A percentile compares a stretch with the other conserved stretches of the same genome.
phyloP scores from a whole-genome alignment of 352 stramenopile species.

The Thalassiosira ordinaria region DNA sequence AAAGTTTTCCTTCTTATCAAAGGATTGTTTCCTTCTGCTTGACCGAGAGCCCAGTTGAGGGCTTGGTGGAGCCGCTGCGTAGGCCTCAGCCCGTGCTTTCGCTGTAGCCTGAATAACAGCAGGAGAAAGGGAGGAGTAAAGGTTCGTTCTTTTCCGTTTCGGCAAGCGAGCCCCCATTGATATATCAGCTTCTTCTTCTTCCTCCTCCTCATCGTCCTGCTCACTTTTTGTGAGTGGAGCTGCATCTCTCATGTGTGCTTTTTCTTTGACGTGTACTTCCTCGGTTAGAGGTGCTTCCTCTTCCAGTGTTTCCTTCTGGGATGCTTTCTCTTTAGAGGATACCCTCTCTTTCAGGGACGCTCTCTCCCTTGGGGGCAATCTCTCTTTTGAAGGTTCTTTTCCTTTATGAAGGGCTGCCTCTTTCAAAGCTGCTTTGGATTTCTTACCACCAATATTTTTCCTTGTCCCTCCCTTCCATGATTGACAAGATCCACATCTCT shows the following conservation, averaged over 20 bases:
- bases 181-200: conserved; percentile 32
- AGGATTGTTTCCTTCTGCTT: conserved; percentile 13
- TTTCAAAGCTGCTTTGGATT: conserved; percentile 24
- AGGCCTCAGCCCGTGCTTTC: conserved; percentile 40
- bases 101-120: conserved; percentile 49
- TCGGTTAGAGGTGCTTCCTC: neutral
- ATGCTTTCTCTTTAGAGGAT: conserved; percentile 2
- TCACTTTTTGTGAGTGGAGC: too few relatives aligned
- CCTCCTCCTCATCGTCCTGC: conserved; percentile 17
- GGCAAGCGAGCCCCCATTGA: conserved; percentile 35
- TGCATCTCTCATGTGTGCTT: too few relatives aligned
- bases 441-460: conserved; percentile 23
- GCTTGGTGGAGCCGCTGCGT: conserved; percentile 14
- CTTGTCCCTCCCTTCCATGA: conserved; percentile 31
- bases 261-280: neutral
- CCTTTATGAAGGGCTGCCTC: too few relatives aligned
- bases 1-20: conserved; percentile 7
- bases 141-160: conserved; percentile 57
- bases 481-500: conserved; percentile 47
- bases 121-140: conserved; percentile 54
- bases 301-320: neutral
- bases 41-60: conserved; percentile 29
- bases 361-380: too few relatives aligned
- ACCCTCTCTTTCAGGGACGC: too few relatives aligned
- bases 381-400: too few relatives aligned